Percentiles rank a stretch among this genome's conserved stretches.
Evolutionary conservation across 2,329 filamentous ascomycete genomes (phyloP).

Genomic region (Chrysoporthe puriensis): DNA sequence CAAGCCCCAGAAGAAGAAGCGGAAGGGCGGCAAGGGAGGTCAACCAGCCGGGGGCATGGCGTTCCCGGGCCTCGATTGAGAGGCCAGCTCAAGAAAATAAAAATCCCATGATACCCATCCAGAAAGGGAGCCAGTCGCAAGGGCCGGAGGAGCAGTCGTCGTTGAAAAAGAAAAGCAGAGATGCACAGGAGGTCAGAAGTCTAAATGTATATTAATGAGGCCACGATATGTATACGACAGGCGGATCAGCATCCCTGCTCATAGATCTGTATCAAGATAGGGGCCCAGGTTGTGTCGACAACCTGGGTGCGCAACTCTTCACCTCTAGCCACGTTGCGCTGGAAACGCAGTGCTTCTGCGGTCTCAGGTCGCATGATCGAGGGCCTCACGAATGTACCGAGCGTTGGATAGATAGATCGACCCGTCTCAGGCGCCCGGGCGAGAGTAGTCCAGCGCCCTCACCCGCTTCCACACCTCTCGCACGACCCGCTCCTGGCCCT

Average conservation of each 20-base stretch:
- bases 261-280: constrained; percentile 25
- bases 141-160: neutral
- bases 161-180: neutral
- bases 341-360: neutral
- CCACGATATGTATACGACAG: constrained; percentile 19
- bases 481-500: constrained; percentile 71
- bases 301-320: constrained; percentile 13
- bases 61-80: constrained; percentile 27
- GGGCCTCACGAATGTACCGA: neutral
- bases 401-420: too few species aligned
- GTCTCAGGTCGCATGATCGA: neutral
- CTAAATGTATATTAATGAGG: constrained; percentile 21
- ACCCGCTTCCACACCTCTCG: constrained; percentile 75
- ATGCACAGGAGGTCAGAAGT: neutral
- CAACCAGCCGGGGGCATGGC: constrained; percentile 27
- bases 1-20: constrained; percentile 45
- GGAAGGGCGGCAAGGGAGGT: constrained; percentile 47
- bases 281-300: constrained; percentile 13
- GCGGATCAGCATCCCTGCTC: constrained; percentile 22
- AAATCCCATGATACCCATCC: constrained; percentile 26
- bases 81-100: neutral
- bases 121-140: neutral
- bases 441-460: constrained; percentile 64
- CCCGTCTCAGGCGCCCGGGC: constrained; percentile 57
- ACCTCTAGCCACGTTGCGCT: constrained; percentile 47